These are phyloP conservation scores for Aspergillus latus DNA, from an alignment of 2,329 filamentous ascomycete genomes.

Conservation along the genomic window DNA sequence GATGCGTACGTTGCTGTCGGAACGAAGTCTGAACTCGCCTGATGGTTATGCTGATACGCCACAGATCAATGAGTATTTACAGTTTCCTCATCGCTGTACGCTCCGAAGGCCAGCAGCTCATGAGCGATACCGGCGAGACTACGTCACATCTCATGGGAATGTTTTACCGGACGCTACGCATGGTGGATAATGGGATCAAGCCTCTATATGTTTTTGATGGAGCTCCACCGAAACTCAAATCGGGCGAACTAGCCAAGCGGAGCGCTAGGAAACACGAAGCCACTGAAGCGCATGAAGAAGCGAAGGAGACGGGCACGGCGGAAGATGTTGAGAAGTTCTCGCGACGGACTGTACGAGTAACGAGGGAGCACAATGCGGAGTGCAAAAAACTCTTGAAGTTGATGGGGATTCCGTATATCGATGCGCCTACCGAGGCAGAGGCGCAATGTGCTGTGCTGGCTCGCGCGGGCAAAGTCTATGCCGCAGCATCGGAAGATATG, in stretches of 20 bases:
- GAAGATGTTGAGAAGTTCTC: conserved; percentile 99
- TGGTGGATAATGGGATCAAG: conserved; percentile 98
- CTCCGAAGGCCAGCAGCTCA: conserved; percentile 94
- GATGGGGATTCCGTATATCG: conserved; percentile 94
- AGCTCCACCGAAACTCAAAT: conserved; percentile 94
- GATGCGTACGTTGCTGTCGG: conserved; percentile 53
- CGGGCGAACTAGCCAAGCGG: conserved; percentile 91
- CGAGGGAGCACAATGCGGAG: conserved; percentile 93
- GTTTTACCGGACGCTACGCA: conserved; percentile 97
- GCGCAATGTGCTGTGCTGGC: conserved; percentile 92
- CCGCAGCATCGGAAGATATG: conserved; percentile 97
- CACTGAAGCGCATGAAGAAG: conserved; percentile 84
- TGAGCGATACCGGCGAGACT: conserved; percentile 90
- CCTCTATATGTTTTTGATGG: conserved; percentile 98
- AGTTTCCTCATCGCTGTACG: conserved; percentile 97
- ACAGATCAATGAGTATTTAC: conserved; percentile 95
- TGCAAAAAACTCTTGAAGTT: conserved; percentile 87
- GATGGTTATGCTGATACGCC: conserved; percentile 21
- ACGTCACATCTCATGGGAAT: conserved; percentile 99
- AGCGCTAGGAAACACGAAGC: conserved; percentile 94
- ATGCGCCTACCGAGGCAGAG: conserved; percentile 95
- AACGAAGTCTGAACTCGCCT: neutral
- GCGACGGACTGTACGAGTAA: conserved; percentile 85
- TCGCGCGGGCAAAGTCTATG: conserved; percentile 90
- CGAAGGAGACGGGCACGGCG: conserved; percentile 93